A percentile compares a stretch with the other conserved stretches of the same genome.
These are phyloP conservation scores for Eruca vesicaria DNA, from an alignment of 441 rosid species.

Conservation along the genomic window DNA sequence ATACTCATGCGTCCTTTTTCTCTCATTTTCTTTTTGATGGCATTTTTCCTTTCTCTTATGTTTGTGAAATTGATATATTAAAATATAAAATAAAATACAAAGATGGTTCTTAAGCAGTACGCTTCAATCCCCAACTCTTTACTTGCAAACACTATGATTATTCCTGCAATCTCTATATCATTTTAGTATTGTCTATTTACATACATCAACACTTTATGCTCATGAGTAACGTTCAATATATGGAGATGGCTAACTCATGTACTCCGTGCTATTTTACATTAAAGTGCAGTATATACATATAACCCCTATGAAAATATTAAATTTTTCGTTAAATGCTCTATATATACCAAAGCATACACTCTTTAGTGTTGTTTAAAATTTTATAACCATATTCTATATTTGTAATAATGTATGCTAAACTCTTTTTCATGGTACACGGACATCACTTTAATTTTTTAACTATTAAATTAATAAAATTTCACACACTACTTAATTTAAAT, in stretches of 20 bases:
- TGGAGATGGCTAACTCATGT: not conserved
- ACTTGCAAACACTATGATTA: constrained; percentile 35
- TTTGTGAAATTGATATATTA: not conserved
- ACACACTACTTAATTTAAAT: too few relatives aligned
- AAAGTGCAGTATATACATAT: not conserved
- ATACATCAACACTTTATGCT: not conserved
- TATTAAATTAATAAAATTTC: too few relatives aligned
- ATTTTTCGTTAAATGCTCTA: too few relatives aligned
- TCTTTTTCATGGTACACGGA: too few relatives aligned
- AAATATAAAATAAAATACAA: not conserved
- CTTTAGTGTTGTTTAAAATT: too few relatives aligned
- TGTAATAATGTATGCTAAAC: too few relatives aligned
- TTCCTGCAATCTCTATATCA: constrained; percentile 22
- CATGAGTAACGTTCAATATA: not conserved
- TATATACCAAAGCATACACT: too few relatives aligned
- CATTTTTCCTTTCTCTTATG: not conserved
- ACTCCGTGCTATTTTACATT: not conserved
- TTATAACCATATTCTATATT: too few relatives aligned
- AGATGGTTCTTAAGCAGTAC: constrained; percentile 31
- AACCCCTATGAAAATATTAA: too few relatives aligned
- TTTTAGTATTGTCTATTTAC: constrained; percentile 12
- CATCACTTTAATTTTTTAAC: too few relatives aligned
- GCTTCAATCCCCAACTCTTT: constrained; percentile 28
- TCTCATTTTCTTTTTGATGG: not conserved
- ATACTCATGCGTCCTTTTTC: not conserved